Base-by-base conservation (phyloP, 2,329 filamentous ascomycete genomes). In the Penicillium sp. region DNA sequence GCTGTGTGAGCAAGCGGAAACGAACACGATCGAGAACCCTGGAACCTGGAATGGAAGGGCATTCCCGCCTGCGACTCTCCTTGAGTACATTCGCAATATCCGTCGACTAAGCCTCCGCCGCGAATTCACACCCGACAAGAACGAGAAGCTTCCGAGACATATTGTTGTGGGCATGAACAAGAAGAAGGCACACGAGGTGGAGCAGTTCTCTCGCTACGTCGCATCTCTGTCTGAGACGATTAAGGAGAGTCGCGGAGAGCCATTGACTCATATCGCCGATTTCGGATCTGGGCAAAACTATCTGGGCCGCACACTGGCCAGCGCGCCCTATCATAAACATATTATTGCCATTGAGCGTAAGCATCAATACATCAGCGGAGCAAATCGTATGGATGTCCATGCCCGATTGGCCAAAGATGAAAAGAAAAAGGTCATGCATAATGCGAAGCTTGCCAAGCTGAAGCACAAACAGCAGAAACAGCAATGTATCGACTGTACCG, bases 231-330 rank as follows among this genome's bases (percentile, higher is more conserved):
- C 83, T 3, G 68, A 77, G 2, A 76, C 83, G 1, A 81, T 87
- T 40, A 77, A 79, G 0, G 74, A 79, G 45, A 74, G 80, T 13
- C 68, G 71, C 50, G 63, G 73, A 5, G 65, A 72, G 24, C 62
- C 66, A 6, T 86, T 97, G 56, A 90, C 91, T 0, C 92, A 97
- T 75, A 86, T 96, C 54, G 88, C 97, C 45, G 94, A 99, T 74
- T 96, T 97, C 72, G 94, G 94, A 27, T 96, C 92, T 49, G 94
- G 94, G 0, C 93, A 97, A 72, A 97, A 97, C 68, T 99, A 99
- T 67, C 85, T 99, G 3, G 93, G 94, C 1, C 83, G 94, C 43
- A 89, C 90, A 1, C 79, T 99, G 54, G 93, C 93, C 13, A 91
- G 88, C 57, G 81, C 87, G 50, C 92, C 92, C 0, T 96, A 96